Percentiles rank a stretch among this genome's conserved stretches.
Conservation (phyloP, 495 filamentous ascomycete genomes). For the Talaromyces adpressus region DNA sequence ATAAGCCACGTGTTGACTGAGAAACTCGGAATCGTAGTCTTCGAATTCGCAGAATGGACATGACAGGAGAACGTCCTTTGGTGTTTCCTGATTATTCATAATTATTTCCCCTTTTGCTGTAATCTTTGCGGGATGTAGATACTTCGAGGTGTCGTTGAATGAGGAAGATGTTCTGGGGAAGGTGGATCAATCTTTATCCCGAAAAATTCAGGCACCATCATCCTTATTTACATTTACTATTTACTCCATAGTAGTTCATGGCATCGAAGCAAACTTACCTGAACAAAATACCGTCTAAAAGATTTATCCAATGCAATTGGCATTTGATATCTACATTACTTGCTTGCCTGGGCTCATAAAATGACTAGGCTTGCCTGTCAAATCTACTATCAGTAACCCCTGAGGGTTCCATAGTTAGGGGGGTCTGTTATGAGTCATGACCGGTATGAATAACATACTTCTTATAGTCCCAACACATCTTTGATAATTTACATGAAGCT, state of each 20-base stretch:
- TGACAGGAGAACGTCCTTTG: constrained; percentile 11
- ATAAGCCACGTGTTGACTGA: constrained; percentile 50
- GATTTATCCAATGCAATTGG: neutral
- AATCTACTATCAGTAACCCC: neutral
- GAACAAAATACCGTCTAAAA: neutral
- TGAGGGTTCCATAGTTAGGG: neutral
- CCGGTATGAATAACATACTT: neutral
- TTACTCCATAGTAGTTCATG: too few species aligned
- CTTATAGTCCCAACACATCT: neutral
- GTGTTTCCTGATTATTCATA: constrained; percentile 9
- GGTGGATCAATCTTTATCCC: neutral
- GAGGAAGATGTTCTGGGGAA: neutral
- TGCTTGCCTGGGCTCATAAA: neutral
- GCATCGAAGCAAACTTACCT: neutral
- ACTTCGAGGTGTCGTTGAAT: neutral
- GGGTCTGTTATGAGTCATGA: neutral
- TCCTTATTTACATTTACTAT: too few species aligned
- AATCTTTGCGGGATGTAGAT: neutral
- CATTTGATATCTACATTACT: neutral
- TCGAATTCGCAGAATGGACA: constrained; percentile 53
- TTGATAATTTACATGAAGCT: neutral
- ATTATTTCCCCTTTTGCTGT: neutral
- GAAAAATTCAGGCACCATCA: neutral
- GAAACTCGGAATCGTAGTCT: constrained; percentile 38
- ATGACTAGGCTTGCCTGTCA: neutral